A percentile compares a stretch with the other conserved stretches of the same genome.
Conservation (phyloP, 768 basidiomycete genomes). For the Suillus fuscotomentosus region DNA sequence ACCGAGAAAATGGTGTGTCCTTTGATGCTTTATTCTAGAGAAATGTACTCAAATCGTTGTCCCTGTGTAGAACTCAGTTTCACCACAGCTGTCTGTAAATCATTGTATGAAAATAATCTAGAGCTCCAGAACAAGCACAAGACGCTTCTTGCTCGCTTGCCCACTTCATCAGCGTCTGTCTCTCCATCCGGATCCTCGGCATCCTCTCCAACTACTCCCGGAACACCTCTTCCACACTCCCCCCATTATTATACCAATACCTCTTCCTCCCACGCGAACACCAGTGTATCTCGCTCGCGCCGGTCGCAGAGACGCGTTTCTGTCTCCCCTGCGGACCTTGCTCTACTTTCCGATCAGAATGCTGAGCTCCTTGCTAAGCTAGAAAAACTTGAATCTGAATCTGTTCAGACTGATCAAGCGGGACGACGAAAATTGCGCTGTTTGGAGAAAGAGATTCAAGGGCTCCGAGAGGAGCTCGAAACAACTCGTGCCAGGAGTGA, state of each 20-base stretch:
- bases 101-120: constrained; percentile 65
- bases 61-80: constrained; percentile 56
- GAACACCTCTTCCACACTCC: constrained; percentile 31
- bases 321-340: constrained; percentile 66
- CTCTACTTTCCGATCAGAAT: constrained; percentile 78
- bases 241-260: constrained; percentile 32
- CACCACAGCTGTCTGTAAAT: constrained; percentile 69
- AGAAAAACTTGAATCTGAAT: constrained; percentile 72
- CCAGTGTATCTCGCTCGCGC: constrained; percentile 24
- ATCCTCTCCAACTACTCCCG: constrained; percentile 25
- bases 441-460: constrained; percentile 79
- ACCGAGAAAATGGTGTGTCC: constrained; percentile 68
- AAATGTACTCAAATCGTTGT: constrained; percentile 9
- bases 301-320: constrained; percentile 45
- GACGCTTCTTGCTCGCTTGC: constrained; percentile 64
- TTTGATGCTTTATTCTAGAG: constrained; percentile 5
- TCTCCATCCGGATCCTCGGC: constrained; percentile 24
- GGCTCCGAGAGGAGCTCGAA: constrained; percentile 73
- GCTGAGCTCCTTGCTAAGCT: constrained; percentile 75
- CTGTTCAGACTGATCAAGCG: constrained; percentile 58
- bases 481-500: constrained; percentile 67
- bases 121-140: constrained; percentile 71
- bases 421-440: constrained; percentile 69
- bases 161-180: constrained; percentile 40
- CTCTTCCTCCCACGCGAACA: constrained; percentile 17